Percentiles rank a stretch among this genome's conserved stretches.
Evolutionary conservation across 176 grass and related monocot genomes (phyloP).

Genomic region (Dendrocalamus sinicus): DNA sequence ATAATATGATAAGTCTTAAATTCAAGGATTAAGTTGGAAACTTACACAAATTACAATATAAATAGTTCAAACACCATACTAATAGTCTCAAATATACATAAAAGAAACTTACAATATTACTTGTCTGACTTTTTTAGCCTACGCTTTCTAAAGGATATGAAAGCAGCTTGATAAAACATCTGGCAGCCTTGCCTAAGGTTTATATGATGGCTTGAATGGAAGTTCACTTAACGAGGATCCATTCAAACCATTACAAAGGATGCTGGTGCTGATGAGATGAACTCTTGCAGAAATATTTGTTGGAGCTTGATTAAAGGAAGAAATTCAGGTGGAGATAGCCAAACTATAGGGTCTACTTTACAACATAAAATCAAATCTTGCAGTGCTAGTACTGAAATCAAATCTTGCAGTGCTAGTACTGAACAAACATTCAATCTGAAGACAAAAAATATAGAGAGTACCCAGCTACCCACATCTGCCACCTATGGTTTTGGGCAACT

Average conservation of each 20-base stretch:
- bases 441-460: background rate
- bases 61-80: no score
- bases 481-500: background rate
- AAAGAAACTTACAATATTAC: no score
- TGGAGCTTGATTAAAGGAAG: background rate
- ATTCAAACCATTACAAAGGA: conserved; percentile 1
- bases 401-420: no score
- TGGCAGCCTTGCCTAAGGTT: background rate
- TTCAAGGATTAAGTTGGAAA: no score
- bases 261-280: background rate
- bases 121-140: no score
- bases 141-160: no score
- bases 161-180: conserved; percentile 15
- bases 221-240: background rate
- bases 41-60: no score
- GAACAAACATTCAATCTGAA: no score
- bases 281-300: background rate
- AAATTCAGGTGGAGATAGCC: background rate
- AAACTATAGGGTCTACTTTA: background rate
- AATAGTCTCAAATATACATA: no score
- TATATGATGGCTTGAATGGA: background rate
- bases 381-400: no score
- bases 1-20: no score
- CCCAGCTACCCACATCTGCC: background rate
- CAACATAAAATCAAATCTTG: background rate